Conservation (phyloP, 345 rosid genomes). For the Erucastrum elatum region DNA sequence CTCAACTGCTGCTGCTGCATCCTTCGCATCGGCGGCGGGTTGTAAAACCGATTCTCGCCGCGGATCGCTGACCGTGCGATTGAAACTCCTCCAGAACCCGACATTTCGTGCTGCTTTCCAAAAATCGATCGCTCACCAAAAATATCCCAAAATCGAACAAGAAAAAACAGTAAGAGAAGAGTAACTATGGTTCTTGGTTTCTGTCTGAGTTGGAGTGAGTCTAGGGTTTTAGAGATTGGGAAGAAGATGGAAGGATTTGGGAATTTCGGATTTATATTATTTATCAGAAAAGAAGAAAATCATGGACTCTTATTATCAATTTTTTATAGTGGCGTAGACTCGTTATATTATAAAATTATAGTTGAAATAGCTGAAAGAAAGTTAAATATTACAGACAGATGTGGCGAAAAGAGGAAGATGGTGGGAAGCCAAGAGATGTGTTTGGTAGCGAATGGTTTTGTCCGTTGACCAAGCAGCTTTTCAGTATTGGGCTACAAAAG, state of each 20-base stretch:
- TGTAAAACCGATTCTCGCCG: slow-evolving; percentile 53
- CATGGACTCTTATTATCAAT: slow-evolving; percentile 10
- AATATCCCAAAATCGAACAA: slow-evolving; percentile 23
- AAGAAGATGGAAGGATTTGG: slow-evolving; percentile 22
- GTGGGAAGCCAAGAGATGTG: slow-evolving; percentile 11
- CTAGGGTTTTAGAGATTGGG: slow-evolving; percentile 47
- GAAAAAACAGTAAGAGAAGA: background rate
- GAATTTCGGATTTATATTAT: slow-evolving; percentile 15
- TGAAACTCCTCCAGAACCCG: slow-evolving; percentile 49
- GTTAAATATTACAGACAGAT: slow-evolving; percentile 13
- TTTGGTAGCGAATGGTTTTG: slow-evolving; percentile 30
- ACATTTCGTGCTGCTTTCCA: slow-evolving; percentile 35
- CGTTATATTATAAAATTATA: background rate
- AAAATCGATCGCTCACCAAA: slow-evolving; percentile 4
- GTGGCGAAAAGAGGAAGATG: slow-evolving; percentile 38
- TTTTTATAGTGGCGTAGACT: slow-evolving; percentile 28
- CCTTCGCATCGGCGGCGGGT: slow-evolving; percentile 52
- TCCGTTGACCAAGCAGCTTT: slow-evolving; percentile 9
- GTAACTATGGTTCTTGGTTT: background rate
- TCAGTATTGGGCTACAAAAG: too few relatives aligned
- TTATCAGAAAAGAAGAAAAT: slow-evolving; percentile 4
- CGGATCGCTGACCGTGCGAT: slow-evolving; percentile 42
- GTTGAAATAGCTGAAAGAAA: background rate
- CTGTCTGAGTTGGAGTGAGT: slow-evolving; percentile 21
- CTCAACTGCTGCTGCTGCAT: slow-evolving; percentile 43